Evolutionary conservation across 2,329 filamentous ascomycete genomes (phyloP).

Genomic region (Aspergillus vadensis): DNA sequence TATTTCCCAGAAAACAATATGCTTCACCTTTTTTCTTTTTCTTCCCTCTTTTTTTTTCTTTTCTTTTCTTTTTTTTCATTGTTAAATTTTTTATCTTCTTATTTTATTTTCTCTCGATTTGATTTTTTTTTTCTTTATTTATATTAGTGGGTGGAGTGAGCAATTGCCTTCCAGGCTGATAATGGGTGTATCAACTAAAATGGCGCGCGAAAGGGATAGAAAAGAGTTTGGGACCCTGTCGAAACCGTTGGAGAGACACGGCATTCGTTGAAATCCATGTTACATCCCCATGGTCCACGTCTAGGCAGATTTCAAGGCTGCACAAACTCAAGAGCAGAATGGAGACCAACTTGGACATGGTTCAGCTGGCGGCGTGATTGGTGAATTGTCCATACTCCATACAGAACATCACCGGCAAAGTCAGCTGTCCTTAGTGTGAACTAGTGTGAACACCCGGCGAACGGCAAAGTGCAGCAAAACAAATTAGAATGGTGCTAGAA

Average conservation of each 20-base stretch:
- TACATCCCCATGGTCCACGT: constrained; percentile 29
- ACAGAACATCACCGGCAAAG: constrained; percentile 27
- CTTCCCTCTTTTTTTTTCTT: neutral
- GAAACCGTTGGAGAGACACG: constrained; percentile 25
- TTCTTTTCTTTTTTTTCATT: too few species aligned
- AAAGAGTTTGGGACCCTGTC: constrained; percentile 21
- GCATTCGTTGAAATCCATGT: constrained; percentile 34
- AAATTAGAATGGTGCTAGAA: constrained; percentile 39
- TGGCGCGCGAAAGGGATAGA: constrained; percentile 12
- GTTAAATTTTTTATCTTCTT: too few species aligned
- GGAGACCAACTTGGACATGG: constrained; percentile 23
- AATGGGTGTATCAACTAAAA: constrained; percentile 28
- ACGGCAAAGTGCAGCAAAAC: constrained; percentile 37
- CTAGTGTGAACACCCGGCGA: constrained; percentile 35
- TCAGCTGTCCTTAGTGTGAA: constrained; percentile 35
- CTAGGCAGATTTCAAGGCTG: constrained; percentile 23
- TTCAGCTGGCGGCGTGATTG: constrained; percentile 15
- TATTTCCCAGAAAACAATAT: constrained; percentile 5
- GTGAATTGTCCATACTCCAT: constrained; percentile 27
- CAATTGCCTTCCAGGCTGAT: constrained; percentile 21
- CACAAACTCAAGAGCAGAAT: constrained; percentile 29
- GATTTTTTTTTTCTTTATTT: too few species aligned
- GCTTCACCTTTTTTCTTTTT: constrained; percentile 3
- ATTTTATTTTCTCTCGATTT: too few species aligned
- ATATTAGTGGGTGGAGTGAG: constrained; percentile 8